Evolutionary conservation across 352 stramenopile species (phyloP), one percentile per base, ranked within the genome.

Genomic region (Globisporangium polare): DNA sequence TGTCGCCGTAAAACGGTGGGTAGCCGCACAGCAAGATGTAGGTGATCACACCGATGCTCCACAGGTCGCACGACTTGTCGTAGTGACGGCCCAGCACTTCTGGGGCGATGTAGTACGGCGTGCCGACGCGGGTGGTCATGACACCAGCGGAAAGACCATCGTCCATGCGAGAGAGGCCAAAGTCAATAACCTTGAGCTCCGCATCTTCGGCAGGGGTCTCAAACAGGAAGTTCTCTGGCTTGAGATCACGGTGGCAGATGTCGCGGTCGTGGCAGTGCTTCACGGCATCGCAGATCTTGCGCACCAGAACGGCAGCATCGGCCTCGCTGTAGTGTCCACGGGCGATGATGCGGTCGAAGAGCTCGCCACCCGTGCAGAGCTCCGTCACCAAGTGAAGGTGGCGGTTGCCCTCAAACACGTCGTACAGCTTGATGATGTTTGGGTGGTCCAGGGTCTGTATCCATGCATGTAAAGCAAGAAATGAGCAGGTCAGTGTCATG

Each of bases 131-230:
- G 51, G 98, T 99, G 37, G 97, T 97, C 78, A 98, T 97, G 58
- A 91, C 83, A 20, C 83, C 83, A 26, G 84, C 82, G 41, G 69
- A 84, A 20, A 91, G 74, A 0, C 80, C 85, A 27, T 97, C 89
- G 62, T 97, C 87, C 76, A 97, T 97, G 35, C 88, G 86, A 31
- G 88, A 96, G 17, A 99, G 83, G 13, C 97, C 96, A 80, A 99
- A 99, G 78, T 99, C 97, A 70, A 99, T 99, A 68, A 99, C 96
- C 77, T 99, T 99, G 39, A 99, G 80, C 68, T 96, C 84, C 3
- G 89, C 80, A 59, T 97, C 83, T 52, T 97, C 90, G 15, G 89
- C 89, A 29, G 86, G 70, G 17, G 91, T 95, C 51, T 89, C 89
- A 54, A 99, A 98, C 31, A 99, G 60, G 60, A 98, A 98, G 71